Evolutionary conservation across 2,329 filamentous ascomycete genomes (phyloP), one percentile per base, ranked within the genome.

Genomic region (Cercospora citrullina): DNA sequence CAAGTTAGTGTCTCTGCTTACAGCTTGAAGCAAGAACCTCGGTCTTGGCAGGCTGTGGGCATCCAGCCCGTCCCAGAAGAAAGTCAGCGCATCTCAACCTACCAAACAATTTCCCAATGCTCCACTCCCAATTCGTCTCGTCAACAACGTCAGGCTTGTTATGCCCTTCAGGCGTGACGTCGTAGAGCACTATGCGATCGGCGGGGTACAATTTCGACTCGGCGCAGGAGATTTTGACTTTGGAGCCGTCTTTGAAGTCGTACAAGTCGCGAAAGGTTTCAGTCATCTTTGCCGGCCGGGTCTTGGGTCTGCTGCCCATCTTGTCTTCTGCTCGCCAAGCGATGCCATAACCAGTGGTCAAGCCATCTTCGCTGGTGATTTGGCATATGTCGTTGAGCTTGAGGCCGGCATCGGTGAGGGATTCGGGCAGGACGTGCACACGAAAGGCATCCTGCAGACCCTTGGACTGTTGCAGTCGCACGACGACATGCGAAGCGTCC

Each of bases 231-330:
- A 94, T 85, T 7, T 85, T 84, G 59, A 96, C 82, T 61, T 88
- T 86, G 60, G 93, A 91, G 16, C 88, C 89, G 4, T 95, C 82
- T 69, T 90, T 90, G 73, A 96, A 86, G 0, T 87, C 87, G 72
- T 91, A 91, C 6, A 87, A 86, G 39, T 91, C 89, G 70, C 91
- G 90, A 64, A 96, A 87, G 5, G 87, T 84, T 70, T 91, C 89
- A 23, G 91, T 80, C 89, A 82, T 92, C 87, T 83, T 94, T 85
- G 60, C 91, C 83, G 66, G 92, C 84, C 70, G 89, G 86, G 72
- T 87, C 87, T 75, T 89, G 86, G 72, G 92, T 82, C 74, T 89
- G 79, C 72, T 61, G 81, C 82, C 64, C 80, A 81, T 81, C 2
- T 79, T 79, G 66, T 83, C 81, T 39, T 83, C 76, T 3, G 87